Evolutionary conservation across 345 rosid genomes (phyloP), one percentile per base, ranked within the genome.

Genomic region (Hevea brasiliensis): DNA sequence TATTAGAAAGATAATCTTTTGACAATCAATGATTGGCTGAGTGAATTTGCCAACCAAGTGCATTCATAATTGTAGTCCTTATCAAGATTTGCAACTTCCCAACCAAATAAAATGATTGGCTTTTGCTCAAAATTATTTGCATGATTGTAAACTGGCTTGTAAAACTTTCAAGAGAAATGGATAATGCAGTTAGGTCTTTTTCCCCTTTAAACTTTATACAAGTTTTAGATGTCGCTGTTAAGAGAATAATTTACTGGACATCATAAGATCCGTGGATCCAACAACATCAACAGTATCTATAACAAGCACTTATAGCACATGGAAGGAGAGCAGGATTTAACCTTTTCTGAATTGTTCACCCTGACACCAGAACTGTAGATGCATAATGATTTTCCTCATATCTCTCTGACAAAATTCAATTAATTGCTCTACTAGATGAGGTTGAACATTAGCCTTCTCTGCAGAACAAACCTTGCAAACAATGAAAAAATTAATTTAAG

Each of bases 281-380:
- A 44, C 40, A 54, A 41, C 2, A 20, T 11, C n/a, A 65, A 35
- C 44, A 65, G 48, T 42, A 54, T 13, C 15, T 27, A 48, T 13
- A 74, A 53, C 57, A 67, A 41, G 55, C 14, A 44, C 32, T 41
- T n/a, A 9, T 65, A 42, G 58, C n/a, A 23, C 26, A 67, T 58
- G 54, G 48, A 74, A 41, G 18, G 62, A 20, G 37, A 7, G 29
- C 60, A 73, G 50, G 71, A 74, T 70, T 4, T 74, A 74, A 88
- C 98, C 96, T 92, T 85, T 79, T 69, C 51, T 60, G 68, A 59
- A n/a, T 76, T 65, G 79, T 75, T 81, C 82, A 65, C 89, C 89
- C 89, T 86, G 97, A 84, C 87, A 90, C 99, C 97, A 91, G 84
- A 93, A 91, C 72, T 91, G 97, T 72, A 90, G 85, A 74, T 91